These are phyloP conservation scores for Leccinum rimulosum DNA, from an alignment of 768 basidiomycete species.

Conservation along the genomic window DNA sequence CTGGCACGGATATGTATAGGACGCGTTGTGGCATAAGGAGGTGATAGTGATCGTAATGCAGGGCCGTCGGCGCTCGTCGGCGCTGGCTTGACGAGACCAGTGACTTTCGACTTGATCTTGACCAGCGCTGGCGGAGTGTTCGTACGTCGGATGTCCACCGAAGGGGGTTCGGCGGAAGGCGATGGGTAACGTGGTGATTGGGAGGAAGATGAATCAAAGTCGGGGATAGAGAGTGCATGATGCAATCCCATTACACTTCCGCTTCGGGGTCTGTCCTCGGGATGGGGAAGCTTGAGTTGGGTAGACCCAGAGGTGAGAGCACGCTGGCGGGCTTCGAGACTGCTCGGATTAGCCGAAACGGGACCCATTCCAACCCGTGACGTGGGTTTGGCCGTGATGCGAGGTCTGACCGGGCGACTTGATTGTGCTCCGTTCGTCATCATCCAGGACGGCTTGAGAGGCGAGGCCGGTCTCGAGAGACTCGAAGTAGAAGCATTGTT, in stretches of 20 bases:
- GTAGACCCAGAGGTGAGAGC: slow-evolving; percentile 24
- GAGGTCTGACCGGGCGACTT: slow-evolving; percentile 26
- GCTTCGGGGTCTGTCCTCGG: slow-evolving; percentile 33
- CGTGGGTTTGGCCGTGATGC: slow-evolving; percentile 30
- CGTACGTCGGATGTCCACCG: slow-evolving; percentile 13
- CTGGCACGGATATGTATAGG: slow-evolving; percentile 26
- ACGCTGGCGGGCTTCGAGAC: slow-evolving; percentile 31
- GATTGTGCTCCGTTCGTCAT: slow-evolving; percentile 32
- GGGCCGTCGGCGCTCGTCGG: slow-evolving; percentile 21
- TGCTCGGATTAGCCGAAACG: slow-evolving; percentile 7
- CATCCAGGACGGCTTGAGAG: slow-evolving; percentile 36
- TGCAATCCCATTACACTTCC: slow-evolving; percentile 28
- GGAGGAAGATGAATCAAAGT: slow-evolving; percentile 14
- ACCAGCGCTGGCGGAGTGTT: slow-evolving; percentile 18
- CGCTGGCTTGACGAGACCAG: slow-evolving; percentile 41
- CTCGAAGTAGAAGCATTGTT: slow-evolving; percentile 36
- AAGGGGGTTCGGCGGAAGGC: slow-evolving; percentile 15
- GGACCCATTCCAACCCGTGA: slow-evolving; percentile 20
- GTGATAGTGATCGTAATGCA: slow-evolving; percentile 39
- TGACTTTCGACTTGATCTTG: slow-evolving; percentile 63
- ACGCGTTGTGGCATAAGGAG: slow-evolving; percentile 32
- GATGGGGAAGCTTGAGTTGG: slow-evolving; percentile 27
- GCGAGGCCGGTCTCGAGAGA: slow-evolving; percentile 41
- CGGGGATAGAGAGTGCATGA: slow-evolving; percentile 26
- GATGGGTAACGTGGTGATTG: slow-evolving; percentile 16